Evolutionary conservation across 2,329 filamentous ascomycete genomes (phyloP).

Genomic region (Trichoderma semiorbis): DNA sequence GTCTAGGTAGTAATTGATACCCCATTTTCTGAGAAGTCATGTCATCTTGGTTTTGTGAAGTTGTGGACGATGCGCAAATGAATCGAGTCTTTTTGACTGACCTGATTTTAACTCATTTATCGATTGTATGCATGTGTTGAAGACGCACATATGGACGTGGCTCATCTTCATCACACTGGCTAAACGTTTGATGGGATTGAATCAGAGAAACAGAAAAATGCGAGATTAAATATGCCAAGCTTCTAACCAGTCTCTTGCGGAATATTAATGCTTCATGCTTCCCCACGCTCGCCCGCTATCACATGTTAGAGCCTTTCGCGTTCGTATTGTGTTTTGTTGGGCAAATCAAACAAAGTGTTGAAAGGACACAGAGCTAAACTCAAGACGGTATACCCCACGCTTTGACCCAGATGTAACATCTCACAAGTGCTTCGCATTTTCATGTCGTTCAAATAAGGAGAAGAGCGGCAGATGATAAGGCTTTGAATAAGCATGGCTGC

Average conservation of each 20-base stretch:
- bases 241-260: background rate
- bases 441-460: background rate
- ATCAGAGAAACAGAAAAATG: background rate
- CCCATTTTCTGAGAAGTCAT: background rate
- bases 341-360: background rate
- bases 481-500: background rate
- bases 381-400: background rate
- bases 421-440: background rate
- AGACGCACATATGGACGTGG: background rate
- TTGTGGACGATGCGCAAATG: background rate
- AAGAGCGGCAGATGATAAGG: background rate
- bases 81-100: background rate
- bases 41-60: background rate
- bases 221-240: background rate
- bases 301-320: slow-evolving; percentile 3
- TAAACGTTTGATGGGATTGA: background rate
- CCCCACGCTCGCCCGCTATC: background rate
- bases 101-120: background rate
- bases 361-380: background rate
- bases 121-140: background rate
- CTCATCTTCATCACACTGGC: background rate
- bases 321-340: slow-evolving; percentile 9
- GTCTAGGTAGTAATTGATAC: slow-evolving; percentile 18
- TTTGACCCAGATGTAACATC: background rate
- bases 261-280: background rate